Base-by-base conservation (phyloP, 257 asterid genomes). In the Perilla frutescens region DNA sequence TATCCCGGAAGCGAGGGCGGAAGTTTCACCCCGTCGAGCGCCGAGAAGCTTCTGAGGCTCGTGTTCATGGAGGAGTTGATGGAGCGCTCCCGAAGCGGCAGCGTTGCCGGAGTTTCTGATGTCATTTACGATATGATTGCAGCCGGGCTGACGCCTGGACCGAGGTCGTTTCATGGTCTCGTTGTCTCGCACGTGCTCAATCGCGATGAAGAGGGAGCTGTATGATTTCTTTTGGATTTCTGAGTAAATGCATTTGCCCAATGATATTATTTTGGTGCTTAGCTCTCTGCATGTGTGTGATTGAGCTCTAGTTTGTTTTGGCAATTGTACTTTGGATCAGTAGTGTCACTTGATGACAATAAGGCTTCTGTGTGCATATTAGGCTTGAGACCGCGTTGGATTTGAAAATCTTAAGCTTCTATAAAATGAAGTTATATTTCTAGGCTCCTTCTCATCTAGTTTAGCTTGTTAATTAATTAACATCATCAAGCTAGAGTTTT, bases 121-220 rank as follows among this genome's bases (percentile, higher is more conserved):
- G 96, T 94, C 65, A 87, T 94, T 40, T 94, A 94, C 65, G 98
- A 94, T 72, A 94, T 94, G 98, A 81, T 91, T 82, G 97, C 98
- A 29, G 97, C 98, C n/a, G 98, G 98, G 49, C 81, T 94, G 55
- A 83, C 82, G 41, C 98, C 97, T 67, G 98, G 98, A 29, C 97
- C 97, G 44, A 89, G 97, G 80, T 87, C 98, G 26, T 94, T 91
- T 73, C 98, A 94, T 61, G 98, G 96, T 4, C 81, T 94, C 15
- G 85, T 94, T 9, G 98, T 94, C 68, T 81, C 98, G 3, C 84
- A 94, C 76, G 96, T 84, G 62, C 96, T 94, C 70, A 85, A 82
- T 72, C 84, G 86, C 44, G 96, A 94, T 13, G 88, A 78, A 57
- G 87, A 87, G 62, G 98, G 98, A 87, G 96, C 98, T 64, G 98